phyloP scores from a whole-genome alignment of 2,329 filamentous ascomycete genomes.

The Penicillium sp. region DNA sequence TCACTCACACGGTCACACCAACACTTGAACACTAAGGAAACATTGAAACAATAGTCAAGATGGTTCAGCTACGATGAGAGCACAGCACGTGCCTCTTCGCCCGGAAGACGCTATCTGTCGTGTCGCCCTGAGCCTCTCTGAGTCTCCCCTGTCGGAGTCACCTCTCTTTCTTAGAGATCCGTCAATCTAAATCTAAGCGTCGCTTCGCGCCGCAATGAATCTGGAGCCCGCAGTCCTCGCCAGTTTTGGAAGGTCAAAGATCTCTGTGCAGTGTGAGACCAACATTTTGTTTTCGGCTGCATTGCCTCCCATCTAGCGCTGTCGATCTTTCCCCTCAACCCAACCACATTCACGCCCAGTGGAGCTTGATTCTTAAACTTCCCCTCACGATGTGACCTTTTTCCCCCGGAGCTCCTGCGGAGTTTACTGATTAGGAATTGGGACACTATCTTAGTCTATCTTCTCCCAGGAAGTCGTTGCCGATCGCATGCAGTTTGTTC shows the following conservation, averaged over 20 bases:
- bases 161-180: no score
- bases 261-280: background rate
- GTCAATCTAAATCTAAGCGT: no score
- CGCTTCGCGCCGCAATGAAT: no score
- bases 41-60: no score
- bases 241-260: no score
- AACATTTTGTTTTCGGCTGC: background rate
- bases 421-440: constrained; percentile 6
- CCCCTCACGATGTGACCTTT: constrained; percentile 14
- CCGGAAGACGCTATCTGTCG: background rate
- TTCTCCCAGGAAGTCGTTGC: constrained; percentile 4
- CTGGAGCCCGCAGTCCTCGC: background rate
- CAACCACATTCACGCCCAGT: background rate
- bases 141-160: no score
- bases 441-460: no score
- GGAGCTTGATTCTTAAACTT: background rate
- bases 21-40: no score
- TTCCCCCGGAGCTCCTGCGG: constrained; percentile 20
- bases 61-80: no score
- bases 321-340: background rate
- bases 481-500: background rate
- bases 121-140: background rate
- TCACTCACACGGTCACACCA: no score
- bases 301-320: background rate
- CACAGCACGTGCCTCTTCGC: background rate